Conservation (phyloP, 2,329 filamentous ascomycete species). For the Botrytis pseudocinerea region DNA sequence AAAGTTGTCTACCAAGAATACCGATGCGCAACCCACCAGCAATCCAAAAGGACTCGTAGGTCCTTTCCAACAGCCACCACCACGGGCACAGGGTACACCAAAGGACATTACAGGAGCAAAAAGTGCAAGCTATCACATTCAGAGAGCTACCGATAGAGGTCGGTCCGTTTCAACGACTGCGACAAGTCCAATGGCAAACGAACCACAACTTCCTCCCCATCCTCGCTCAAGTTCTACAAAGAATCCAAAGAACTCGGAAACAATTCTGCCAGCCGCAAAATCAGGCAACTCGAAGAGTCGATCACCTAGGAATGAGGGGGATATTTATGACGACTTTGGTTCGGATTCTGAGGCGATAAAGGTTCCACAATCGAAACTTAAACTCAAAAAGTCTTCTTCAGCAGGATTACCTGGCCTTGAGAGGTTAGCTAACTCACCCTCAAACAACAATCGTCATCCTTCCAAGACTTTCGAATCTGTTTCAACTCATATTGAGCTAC, state of each 20-base stretch:
- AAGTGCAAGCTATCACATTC: constrained; percentile 35
- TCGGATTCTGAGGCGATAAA: constrained; percentile 31
- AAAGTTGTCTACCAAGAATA: constrained; percentile 27
- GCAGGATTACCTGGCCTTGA: constrained; percentile 27
- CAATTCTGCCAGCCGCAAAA: constrained; percentile 1
- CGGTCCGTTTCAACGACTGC: constrained; percentile 36
- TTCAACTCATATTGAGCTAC: constrained; percentile 29
- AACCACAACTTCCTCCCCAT: constrained; percentile 25
- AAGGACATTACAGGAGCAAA: constrained; percentile 27
- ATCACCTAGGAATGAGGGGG: constrained; percentile 24
- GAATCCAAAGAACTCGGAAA: constrained; percentile 26
- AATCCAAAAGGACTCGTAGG: constrained; percentile 22
- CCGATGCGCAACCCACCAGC: constrained; percentile 19
- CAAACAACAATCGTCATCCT: constrained; percentile 26
- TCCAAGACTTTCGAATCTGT: constrained; percentile 24
- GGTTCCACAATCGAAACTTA: constrained; percentile 29
- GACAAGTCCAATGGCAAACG: constrained; percentile 34
- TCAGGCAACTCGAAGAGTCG: not conserved
- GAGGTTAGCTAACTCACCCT: constrained; percentile 30
- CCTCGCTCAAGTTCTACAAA: constrained; percentile 19
- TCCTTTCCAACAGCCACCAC: constrained; percentile 25
- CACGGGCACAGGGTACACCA: constrained; percentile 11
- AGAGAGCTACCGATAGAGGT: constrained; percentile 33
- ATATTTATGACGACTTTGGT: constrained; percentile 35
- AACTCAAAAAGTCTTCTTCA: constrained; percentile 28